These are phyloP conservation scores for Vinca major DNA, from an alignment of 305 asterid genomes.

Conservation along the genomic window DNA sequence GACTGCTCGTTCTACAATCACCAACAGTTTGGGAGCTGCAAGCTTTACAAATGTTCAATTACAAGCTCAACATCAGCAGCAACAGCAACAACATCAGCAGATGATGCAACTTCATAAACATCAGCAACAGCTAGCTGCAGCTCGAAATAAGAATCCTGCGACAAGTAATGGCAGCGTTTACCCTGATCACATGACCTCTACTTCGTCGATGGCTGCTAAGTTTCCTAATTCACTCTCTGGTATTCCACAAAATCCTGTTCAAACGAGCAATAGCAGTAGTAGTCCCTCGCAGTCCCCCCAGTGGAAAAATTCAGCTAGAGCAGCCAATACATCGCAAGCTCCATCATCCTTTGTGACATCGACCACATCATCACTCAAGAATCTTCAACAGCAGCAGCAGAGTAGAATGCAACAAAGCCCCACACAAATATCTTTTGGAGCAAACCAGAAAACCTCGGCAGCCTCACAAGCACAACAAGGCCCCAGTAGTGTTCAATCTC, in stretches of 20 bases:
- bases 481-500: constrained; percentile 37
- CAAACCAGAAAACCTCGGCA: constrained; percentile 51
- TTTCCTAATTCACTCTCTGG: constrained; percentile 43
- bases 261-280: constrained; percentile 36
- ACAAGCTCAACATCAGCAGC: constrained; percentile 34
- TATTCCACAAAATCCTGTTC: constrained; percentile 63
- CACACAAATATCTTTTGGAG: constrained; percentile 80
- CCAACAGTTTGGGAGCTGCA: constrained; percentile 25
- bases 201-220: constrained; percentile 43
- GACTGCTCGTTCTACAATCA: constrained; percentile 39
- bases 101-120: constrained; percentile 39
- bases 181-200: constrained; percentile 54
- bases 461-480: constrained; percentile 39
- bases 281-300: constrained; percentile 60
- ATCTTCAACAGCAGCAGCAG: constrained; percentile 65
- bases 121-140: constrained; percentile 37
- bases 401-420: constrained; percentile 48
- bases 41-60: constrained; percentile 36
- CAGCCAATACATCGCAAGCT: constrained; percentile 41
- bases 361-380: constrained; percentile 40
- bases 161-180: constrained; percentile 44
- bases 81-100: constrained; percentile 28
- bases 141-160: constrained; percentile 43
- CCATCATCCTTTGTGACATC: constrained; percentile 50
- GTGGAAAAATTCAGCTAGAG: constrained; percentile 54